Base-by-base conservation (phyloP, 2,329 filamentous ascomycete species). In the Pyrenophora teres region DNA sequence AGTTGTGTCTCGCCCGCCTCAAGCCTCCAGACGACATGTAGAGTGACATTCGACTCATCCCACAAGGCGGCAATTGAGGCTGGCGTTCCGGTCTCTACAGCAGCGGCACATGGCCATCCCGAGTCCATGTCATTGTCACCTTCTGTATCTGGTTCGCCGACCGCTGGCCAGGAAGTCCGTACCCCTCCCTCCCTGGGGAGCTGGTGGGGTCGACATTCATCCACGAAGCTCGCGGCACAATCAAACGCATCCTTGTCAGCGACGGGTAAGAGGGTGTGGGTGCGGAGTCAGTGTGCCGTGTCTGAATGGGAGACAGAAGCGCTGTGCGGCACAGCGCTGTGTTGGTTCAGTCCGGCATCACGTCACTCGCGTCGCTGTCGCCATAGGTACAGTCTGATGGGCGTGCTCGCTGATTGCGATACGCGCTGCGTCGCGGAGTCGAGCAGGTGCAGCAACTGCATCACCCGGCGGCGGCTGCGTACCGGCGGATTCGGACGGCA, bases 111-210 rank as follows among this genome's bases (percentile, higher is more conserved):
- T 35, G 15, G 9, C 19, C 38, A 54, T 50, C 39, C 46, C 56
- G 48, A 37, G 50, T 43, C 50, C 53, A 56, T 59, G 52, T 35
- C 38, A 54, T 52, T 65, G 64, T 61, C 62, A 69, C 68, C 68
- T 69, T 71, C 66, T 69, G 33, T 21, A 56, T 68, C 40, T 52
- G 60, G 55, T 48, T 53, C 47, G 44, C 32, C 44, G 39, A 53
- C 37, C 45, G 54, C 38, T 36, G 31, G 37, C 39, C 46, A 52
- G 53, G 8, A 30, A 30, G 27, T 30, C 9, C 46, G 37, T 54
- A 51, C 50, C 56, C 55, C 57, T 57, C 54, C 50, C 56, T 57
- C 60, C 63, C 62, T 30, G 30, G 27, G 27, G 50, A 50, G 40
- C 46, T 62, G 61, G 66, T 50, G 67, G 67, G 68, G 61, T 63